These are phyloP conservation scores for Xylaria hypoxylon DNA, from an alignment of 2,329 filamentous ascomycete species.

Conservation along the genomic window DNA sequence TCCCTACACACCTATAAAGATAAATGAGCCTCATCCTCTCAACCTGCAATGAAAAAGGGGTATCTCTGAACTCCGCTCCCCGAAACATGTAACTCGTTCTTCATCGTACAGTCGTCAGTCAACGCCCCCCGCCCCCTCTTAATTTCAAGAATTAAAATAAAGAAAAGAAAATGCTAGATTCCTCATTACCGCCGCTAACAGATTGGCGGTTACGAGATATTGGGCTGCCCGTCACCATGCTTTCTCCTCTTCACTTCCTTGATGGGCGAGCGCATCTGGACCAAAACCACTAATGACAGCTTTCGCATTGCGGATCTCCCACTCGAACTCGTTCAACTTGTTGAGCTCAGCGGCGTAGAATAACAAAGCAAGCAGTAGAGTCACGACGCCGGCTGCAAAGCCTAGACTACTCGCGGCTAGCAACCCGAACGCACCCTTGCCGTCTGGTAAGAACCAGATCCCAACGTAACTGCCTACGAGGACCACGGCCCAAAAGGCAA, in stretches of 20 bases:
- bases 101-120: neutral
- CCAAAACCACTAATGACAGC: conserved; percentile 52
- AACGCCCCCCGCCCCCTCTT: neutral
- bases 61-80: conserved; percentile 19
- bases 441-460: conserved; percentile 85
- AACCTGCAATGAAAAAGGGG: conserved; percentile 14
- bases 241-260: conserved; percentile 41
- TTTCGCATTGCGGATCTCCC: conserved; percentile 83
- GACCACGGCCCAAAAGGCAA: conserved; percentile 73
- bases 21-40: neutral
- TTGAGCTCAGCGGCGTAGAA: conserved; percentile 89
- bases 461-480: conserved; percentile 81
- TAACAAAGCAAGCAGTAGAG: conserved; percentile 86
- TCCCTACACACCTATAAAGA: conserved; percentile 22
- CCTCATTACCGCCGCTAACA: neutral
- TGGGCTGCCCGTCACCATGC: conserved; percentile 31
- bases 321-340: conserved; percentile 89
- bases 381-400: conserved; percentile 79
- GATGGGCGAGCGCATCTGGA: conserved; percentile 38
- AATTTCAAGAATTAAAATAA: neutral
- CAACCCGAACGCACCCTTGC: conserved; percentile 81
- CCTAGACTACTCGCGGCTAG: conserved; percentile 83
- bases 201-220: neutral
- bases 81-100: neutral
- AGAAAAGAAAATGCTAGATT: neutral